Evolutionary conservation across 805 yeast species (phyloP), one percentile per base, ranked within the genome.

Genomic region (Candida nanaspora): DNA sequence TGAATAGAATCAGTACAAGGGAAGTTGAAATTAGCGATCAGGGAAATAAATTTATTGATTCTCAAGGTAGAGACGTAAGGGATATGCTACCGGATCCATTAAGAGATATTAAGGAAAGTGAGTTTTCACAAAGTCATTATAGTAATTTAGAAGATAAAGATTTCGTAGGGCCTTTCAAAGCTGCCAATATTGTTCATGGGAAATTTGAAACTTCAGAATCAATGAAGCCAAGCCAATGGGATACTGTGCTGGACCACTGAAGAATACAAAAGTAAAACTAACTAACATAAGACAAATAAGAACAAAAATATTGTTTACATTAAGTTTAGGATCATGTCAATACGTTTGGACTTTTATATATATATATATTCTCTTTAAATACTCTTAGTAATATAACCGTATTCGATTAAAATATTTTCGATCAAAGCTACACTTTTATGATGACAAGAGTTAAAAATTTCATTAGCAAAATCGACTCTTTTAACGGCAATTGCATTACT

Each of bases 1-100:
- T 70, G 75, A 49, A 57, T 27, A 52, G 46, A 45, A 65, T 70
- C 8, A 59, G 69, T 15, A 54, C 53, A 13, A 57, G 68, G 37
- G 55, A 66, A 45, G 67, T 69, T 33, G 70, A 65, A 41, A 47
- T 70, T 6, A 55, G 56, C 35, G 44, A 50, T 14, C 49, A 52
- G 3, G 65, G 66, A n/a, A 62, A 65, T 41, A 62, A 58, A 42
- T 59, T 70, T 21, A 57, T 67, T 34, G 62, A 62, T 37, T 35
- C 54, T 3, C 48, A 59, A 6, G 72, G 73, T 6, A 55, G 55
- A 16, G 73, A 68, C 43, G 60, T 70, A 13, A 45, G 61, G 27
- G 61, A 57, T 26, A 27, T 39, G 39, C 39, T 58, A 4, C 52
- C 59, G 3, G 58, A 58, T 41, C 62, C 62, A 27, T 40, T 58